Evolutionary conservation across 257 asterid genomes (phyloP), one percentile per base, ranked within the genome.

Genomic region (Fraxinus excelsior): DNA sequence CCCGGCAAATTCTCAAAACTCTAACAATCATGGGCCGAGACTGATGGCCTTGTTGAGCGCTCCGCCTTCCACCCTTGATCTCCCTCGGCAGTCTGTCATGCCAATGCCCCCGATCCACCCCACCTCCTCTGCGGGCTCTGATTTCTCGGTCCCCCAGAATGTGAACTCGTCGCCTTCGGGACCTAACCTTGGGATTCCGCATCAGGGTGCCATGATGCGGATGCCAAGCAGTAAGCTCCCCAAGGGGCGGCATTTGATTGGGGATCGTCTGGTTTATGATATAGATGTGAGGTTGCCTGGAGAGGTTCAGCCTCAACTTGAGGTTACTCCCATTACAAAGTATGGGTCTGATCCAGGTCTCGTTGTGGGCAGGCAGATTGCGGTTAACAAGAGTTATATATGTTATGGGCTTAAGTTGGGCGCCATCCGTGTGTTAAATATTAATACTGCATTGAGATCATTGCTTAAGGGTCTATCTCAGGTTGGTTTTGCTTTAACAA

Each of bases 321-420:
- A 96, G 91, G 99, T 96, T 73, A 96, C 97, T 53, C 99, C 99
- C 29, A 96, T 96, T 84, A 96, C 99, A 3, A 96, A 96, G 81
- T 96, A 96, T 75, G 91, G 80, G 38, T 96, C 99, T 28, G 99
- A 96, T 72, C 98, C 99, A 0, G 97, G 97, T 2, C 95, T 96
- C 72, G 97, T 91, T 38, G 70, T 96, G 74, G 99, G 99, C 38
- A 83, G 98, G 80, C 99, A 96, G 82, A 94, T 96, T 66, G 98
- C 99, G 0, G 98, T 96, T 72, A 96, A 92, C 80, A 96, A 96
- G 85, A 90, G 96, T 0, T 96, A 96, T 51, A 96, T 96, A 58
- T 96, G 98, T 72, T 96, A 96, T 65, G 99, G 99, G 76, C 86
- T 96, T 42, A 96, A 94, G 82, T 60, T 88, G 86, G 99, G 99